Percentiles rank a stretch among this genome's conserved stretches.
These are phyloP conservation scores for Trichoderma orchidacearum DNA, from an alignment of 495 filamentous ascomycete species.

Conservation along the genomic window DNA sequence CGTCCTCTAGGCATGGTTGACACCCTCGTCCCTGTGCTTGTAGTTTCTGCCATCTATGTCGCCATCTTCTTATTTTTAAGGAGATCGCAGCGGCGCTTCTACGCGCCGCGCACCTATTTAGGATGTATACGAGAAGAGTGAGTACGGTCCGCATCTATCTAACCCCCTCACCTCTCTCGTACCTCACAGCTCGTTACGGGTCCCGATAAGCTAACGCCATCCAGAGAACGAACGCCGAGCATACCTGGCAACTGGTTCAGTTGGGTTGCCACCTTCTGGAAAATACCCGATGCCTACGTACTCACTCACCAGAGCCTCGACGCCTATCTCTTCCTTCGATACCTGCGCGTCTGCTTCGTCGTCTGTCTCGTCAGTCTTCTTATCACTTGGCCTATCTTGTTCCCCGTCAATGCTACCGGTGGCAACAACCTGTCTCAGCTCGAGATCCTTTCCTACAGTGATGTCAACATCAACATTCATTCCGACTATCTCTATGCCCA, in stretches of 20 bases:
- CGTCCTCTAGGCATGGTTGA: conserved; percentile 38
- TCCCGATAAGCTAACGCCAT: background rate
- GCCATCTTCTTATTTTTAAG: conserved; percentile 66
- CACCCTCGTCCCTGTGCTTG: conserved; percentile 55
- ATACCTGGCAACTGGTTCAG: conserved; percentile 57
- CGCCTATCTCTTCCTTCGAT: conserved; percentile 77
- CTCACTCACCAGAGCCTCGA: conserved; percentile 85
- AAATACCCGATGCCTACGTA: conserved; percentile 69
- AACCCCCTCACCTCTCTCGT: background rate
- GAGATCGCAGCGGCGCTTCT: conserved; percentile 55
- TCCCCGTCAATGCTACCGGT: conserved; percentile 80
- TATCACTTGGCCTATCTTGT: conserved; percentile 75
- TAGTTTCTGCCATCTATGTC: conserved; percentile 53
- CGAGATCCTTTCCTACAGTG: conserved; percentile 65
- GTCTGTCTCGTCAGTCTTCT: conserved; percentile 69
- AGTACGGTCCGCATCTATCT: no score
- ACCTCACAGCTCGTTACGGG: background rate
- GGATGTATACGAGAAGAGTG: conserved; percentile 55
- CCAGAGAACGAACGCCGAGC: conserved; percentile 51
- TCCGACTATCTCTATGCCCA: conserved; percentile 66
- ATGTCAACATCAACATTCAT: conserved; percentile 41
- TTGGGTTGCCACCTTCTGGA: conserved; percentile 66
- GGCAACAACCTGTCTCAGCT: conserved; percentile 49
- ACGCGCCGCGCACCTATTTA: conserved; percentile 81
- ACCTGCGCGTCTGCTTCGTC: conserved; percentile 55